Evolutionary conservation across 1,284 basidiomycete genomes (phyloP).

Genomic region (Cutaneotrichosporon dermatis): DNA sequence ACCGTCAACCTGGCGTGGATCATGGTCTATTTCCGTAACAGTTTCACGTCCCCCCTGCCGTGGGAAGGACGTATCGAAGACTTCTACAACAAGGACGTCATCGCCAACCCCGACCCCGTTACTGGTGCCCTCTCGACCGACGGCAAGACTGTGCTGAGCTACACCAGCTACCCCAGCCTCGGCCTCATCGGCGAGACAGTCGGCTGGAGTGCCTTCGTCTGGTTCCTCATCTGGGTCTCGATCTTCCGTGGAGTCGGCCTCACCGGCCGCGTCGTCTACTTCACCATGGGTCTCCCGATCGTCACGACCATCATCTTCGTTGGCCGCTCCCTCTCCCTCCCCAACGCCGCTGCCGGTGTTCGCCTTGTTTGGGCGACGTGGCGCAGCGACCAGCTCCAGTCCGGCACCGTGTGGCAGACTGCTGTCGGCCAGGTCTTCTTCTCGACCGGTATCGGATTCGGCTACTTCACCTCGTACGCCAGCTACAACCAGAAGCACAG

Average conservation of each 20-base stretch:
- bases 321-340: conserved; percentile 20
- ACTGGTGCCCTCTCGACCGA: conserved; percentile 1
- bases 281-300: conserved; percentile 30
- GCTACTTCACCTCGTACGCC: conserved; percentile 28
- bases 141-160: conserved; percentile 12
- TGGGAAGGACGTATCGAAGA: conserved; percentile 25
- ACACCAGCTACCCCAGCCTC: conserved; percentile 15
- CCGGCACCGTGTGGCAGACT: conserved; percentile 23
- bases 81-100: conserved; percentile 25
- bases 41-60: conserved; percentile 21
- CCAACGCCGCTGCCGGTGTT: conserved; percentile 22
- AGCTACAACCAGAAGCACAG: conserved; percentile 28
- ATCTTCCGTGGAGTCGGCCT: conserved; percentile 26
- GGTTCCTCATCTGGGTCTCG: conserved; percentile 15
- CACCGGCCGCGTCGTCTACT: conserved; percentile 27
- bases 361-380: conserved; percentile 25
- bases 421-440: conserved; percentile 29
- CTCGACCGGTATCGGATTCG: conserved; percentile 28
- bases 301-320: conserved; percentile 28
- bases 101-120: conserved; percentile 20
- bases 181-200: conserved; percentile 24
- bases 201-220: conserved; percentile 21
- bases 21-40: conserved; percentile 25
- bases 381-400: conserved; percentile 15
- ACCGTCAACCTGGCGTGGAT: conserved; percentile 32